Evolutionary conservation across 768 basidiomycete genomes (phyloP).

Genomic region (Boletus sp.): DNA sequence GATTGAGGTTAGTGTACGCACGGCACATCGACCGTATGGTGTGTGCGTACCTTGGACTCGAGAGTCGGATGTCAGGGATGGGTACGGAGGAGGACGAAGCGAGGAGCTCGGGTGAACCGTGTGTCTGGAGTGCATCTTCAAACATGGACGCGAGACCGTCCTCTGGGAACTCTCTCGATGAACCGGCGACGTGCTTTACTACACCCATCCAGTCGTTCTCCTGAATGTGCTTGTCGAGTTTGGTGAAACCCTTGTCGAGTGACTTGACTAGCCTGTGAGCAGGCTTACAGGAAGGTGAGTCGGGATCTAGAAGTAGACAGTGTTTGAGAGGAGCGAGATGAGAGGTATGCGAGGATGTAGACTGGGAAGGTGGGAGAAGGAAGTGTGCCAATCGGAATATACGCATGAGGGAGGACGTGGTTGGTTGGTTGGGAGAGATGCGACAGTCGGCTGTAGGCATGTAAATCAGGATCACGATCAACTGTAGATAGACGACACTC

Average conservation of each 20-base stretch:
- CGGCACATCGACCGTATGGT: slow-evolving; percentile 61
- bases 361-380: slow-evolving; percentile 57
- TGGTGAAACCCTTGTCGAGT: slow-evolving; percentile 69
- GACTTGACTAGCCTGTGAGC: slow-evolving; percentile 75
- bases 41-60: slow-evolving; percentile 57
- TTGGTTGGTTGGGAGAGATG: slow-evolving; percentile 69
- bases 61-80: slow-evolving; percentile 50
- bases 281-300: no score
- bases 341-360: no score
- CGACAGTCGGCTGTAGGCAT: slow-evolving; percentile 63
- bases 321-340: no score
- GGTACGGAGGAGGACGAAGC: slow-evolving; percentile 27
- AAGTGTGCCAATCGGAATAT: slow-evolving; percentile 82
- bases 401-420: slow-evolving; percentile 57
- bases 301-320: no score
- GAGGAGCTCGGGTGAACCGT: slow-evolving; percentile 40
- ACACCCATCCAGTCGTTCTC: no score
- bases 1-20: no score
- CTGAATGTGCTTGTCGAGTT: slow-evolving; percentile 60
- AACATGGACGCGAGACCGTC: slow-evolving; percentile 59
- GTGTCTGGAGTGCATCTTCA: slow-evolving; percentile 58
- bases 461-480: neutral
- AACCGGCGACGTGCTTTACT: no score
- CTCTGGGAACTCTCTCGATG: no score
- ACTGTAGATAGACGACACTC: slow-evolving; percentile 24